Evolutionary conservation across 495 filamentous ascomycete genomes (phyloP), one percentile per base, ranked within the genome.

Genomic region (Thozetella sp.): DNA sequence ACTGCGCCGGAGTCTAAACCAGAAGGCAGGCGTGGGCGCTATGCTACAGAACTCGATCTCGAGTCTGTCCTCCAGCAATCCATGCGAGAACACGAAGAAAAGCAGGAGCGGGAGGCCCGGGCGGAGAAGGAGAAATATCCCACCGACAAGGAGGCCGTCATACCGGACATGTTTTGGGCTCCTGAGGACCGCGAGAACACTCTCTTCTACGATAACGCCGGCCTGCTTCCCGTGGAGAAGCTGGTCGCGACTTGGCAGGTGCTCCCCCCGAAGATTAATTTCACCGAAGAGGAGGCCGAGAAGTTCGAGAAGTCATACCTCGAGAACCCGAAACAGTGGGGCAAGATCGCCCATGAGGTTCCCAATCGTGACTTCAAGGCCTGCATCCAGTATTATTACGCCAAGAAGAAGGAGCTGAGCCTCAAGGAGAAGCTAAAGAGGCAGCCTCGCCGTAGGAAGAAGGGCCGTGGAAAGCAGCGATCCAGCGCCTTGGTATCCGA

Each of bases 371-470:
- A 89, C 63, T 95, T 90, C 74, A 86, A 90, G 63, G 87, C 93
- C 52, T 96, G 91, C 69, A 97, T 99, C 63, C 82, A 92, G 63
- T 96, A 98, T 71, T 98, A 99, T 71, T 99, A 99, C 72, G 84
- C 93, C 61, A 97, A 90, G 57, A 99, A 99, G 73, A 87, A 90
- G 66, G 83, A 87, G 58, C 86, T 87, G 23, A 92, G 92, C 58
- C 94, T 97, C 66, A 96, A 97, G 73, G 89, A 91, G 34, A 91
- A 90, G 69, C 76, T 91, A 25, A 93, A 86, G 74, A 88, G 87
- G 58, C 85, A 87, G 73, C 88, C 86, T 25, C 88, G 84, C 53
- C 86, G 83, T 56, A 80, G 86, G 37, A 86, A 82, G 57, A 84
- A 77, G 65, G 78, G 80, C 24, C 79, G 80, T 37, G 76, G 74